phyloP scores from a whole-genome alignment of 148 eudicot genomes.

The Fagopyrum homotropicum region DNA sequence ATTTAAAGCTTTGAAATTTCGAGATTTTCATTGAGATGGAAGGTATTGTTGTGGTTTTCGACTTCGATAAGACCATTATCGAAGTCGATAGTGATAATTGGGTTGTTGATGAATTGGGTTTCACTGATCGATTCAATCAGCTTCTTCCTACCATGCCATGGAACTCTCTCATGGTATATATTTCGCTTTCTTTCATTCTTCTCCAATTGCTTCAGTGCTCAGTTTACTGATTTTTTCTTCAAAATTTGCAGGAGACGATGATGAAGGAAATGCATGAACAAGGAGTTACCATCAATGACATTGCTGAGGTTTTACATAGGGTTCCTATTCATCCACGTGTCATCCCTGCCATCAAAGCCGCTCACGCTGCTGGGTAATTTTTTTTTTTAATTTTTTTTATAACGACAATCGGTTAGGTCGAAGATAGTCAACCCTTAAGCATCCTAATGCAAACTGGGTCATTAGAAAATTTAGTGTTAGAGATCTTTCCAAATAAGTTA shows the following conservation, averaged over 20 bases:
- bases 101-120: slow-evolving; percentile 72
- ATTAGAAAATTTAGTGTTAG: too few relatives aligned
- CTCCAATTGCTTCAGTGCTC: neutral
- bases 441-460: too few relatives aligned
- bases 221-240: neutral
- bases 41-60: slow-evolving; percentile 59
- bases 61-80: slow-evolving; percentile 90
- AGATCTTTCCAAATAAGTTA: too few relatives aligned
- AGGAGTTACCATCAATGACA: slow-evolving; percentile 59
- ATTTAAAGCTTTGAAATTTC: too few relatives aligned
- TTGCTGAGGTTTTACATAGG: slow-evolving; percentile 42
- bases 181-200: neutral
- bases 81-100: slow-evolving; percentile 82
- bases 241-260: slow-evolving; percentile 51
- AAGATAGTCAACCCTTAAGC: too few relatives aligned
- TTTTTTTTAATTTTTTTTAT: too few relatives aligned
- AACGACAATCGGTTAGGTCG: too few relatives aligned
- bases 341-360: slow-evolving; percentile 56
- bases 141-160: slow-evolving; percentile 84
- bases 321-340: slow-evolving; percentile 64
- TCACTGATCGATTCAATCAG: slow-evolving; percentile 59
- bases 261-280: slow-evolving; percentile 65
- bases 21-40: slow-evolving; percentile 26
- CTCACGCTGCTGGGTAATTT: slow-evolving; percentile 51
- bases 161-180: slow-evolving; percentile 64